Evolutionary conservation across 345 rosid genomes (phyloP), one percentile per base, ranked within the genome.

Genomic region (Cardamine resedifolia): DNA sequence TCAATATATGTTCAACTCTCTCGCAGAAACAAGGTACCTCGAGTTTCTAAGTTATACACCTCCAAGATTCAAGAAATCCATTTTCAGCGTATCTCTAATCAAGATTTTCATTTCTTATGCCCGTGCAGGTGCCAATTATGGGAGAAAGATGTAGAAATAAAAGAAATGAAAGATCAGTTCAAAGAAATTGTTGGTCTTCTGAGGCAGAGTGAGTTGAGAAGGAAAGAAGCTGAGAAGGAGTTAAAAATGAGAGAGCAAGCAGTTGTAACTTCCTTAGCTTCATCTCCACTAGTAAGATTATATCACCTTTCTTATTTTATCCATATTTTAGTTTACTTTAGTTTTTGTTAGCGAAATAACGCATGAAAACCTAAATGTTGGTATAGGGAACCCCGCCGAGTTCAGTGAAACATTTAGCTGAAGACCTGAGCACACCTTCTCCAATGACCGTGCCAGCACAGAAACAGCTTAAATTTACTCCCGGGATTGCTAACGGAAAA

Each of bases 81-180:
- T 4, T 43, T 61, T 26, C 55, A 30, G 48, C 50, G 24, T 27
- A 58, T 41, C 28, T 51, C 27, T 14, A 12, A 28, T 48, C 63
- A 15, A 30, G 33, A 41, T 55, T 18, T 44, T 52, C 58, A 48
- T 64, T 48, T 36, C 10, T 45, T 38, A 36, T 16, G 58, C 66
- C 4, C 41, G 38, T 68, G 73, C 82, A 94, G 98, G 80, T 95
- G 98, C 77, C 96, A 90, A 55, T 21, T 83, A 60, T 95, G 98
- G 99, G 99, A 91, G 78, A 95, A 90, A 74, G 96, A 91, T 61
- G 74, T 88, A 77, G 99, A 95, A 69, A 83, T 87, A 71, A 90
- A 83, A 78, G 97, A 91, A 84, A 90, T 91, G 90, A 91, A 95
- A 80, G 97, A 90, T 69, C 96, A 90, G 65, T 81, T 93, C 41